Conservation (phyloP, 345 rosid species). For the thale cress (Arabidopsis thaliana) region TAIR10.1 NC_003074.8:9333001-9333500, state of each 20-base stretch:
- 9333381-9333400: not conserved
- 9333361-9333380: not conserved
- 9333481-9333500: not conserved
- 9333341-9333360: not conserved
- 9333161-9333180: not conserved
- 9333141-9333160: not conserved
- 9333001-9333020: slow-evolving; percentile 6
- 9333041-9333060: not conserved
- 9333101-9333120: not conserved
- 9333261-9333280: not conserved
- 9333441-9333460: not conserved
- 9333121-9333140: not conserved
- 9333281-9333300: not conserved
- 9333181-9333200: slow-evolving; percentile 1
- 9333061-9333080: not conserved
- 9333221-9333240: not conserved
- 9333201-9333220: not conserved
- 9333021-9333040: slow-evolving; percentile 26
- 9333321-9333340: not conserved
- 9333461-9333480: not conserved
- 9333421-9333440: not conserved
- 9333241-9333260: not conserved
- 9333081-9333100: slow-evolving; percentile 2
- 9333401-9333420: not conserved
- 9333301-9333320: not conserved